Evolutionary conservation across 768 basidiomycete genomes (phyloP), one percentile per base, ranked within the genome.

Genomic region (Russula olivacea): DNA sequence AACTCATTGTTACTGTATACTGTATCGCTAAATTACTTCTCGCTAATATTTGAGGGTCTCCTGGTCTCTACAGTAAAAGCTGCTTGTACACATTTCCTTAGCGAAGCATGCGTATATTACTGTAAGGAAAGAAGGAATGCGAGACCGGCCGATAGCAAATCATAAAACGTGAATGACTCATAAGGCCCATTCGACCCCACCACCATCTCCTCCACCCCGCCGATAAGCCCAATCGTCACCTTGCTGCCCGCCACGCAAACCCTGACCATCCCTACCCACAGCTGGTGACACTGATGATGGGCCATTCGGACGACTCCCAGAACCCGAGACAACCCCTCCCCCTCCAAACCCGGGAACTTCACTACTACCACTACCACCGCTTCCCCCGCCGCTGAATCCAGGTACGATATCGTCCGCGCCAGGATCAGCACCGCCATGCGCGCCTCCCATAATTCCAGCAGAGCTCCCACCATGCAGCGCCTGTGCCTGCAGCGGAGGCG

Each of bases 391-490:
- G 72, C 72, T 73, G 74, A 69, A 68, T 74, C 69, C 68, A 69
- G 69, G 69, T 17, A 74, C 61, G 30, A 70, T 83, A 49, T 74
- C 84, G 51, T 87, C 87, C 54, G 71, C 71, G n/a, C 69, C 74
- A 56, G 71, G 75, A 76, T 80, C 80, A 78, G 79, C 64, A 50
- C 47, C 30, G 38, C 53, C 54, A 2, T 8, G 19, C 19, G n/a
- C 14, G 23, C 69, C 63, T 4, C 49, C 47, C 2, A 2, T 73
- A 63, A 45, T 54, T 15, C 67, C 63, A 40, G 61, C 72, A 17
- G 40, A 28, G 40, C 58, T n/a, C 71, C 48, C 66, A 69, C 43
- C 68, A 71, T 30, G 62, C 73, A 52, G 61, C 64, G 30, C 45
- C 14, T 11, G 25, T 30, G 4, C 55, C 49, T 4, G 40, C 50